Evolutionary conservation across 805 yeast species (phyloP).

Genomic region (Nakazawaea populi): DNA sequence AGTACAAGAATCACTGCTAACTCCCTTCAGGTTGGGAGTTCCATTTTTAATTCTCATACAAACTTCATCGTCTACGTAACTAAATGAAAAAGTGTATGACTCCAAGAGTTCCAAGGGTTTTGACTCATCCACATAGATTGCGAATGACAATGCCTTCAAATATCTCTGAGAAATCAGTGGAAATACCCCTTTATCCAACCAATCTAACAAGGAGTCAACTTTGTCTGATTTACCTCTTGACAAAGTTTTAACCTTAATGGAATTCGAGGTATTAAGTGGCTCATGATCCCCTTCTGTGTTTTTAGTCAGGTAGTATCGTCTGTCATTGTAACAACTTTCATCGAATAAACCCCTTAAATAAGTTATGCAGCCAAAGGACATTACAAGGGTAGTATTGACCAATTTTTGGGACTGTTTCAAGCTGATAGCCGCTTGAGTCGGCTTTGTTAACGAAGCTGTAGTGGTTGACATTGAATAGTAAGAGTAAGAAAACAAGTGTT

Average conservation of each 20-base stretch:
- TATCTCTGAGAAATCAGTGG: constrained; percentile 37
- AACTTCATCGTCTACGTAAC: constrained; percentile 27
- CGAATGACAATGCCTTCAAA: constrained; percentile 39
- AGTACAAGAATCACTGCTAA: constrained; percentile 11
- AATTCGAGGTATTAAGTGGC: constrained; percentile 7
- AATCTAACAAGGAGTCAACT: constrained; percentile 43
- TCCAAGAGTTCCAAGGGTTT: constrained; percentile 41
- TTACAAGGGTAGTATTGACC: constrained; percentile 40
- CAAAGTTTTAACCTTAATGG: constrained; percentile 43
- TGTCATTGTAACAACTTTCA: constrained; percentile 47
- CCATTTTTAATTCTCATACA: not conserved
- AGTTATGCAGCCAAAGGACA: constrained; percentile 53
- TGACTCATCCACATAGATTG: constrained; percentile 35
- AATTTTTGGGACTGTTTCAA: constrained; percentile 38
- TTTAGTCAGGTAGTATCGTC: constrained; percentile 33
- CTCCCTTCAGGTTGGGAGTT: not conserved
- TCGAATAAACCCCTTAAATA: constrained; percentile 53
- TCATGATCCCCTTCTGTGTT: constrained; percentile 15
- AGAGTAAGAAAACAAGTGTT: too few relatives aligned
- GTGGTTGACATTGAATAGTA: not conserved
- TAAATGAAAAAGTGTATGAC: constrained; percentile 43
- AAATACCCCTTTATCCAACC: constrained; percentile 48
- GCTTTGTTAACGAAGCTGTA: constrained; percentile 2
- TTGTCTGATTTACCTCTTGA: constrained; percentile 38
- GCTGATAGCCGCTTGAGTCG: constrained; percentile 20